These are phyloP conservation scores for Auriscalpium vulgare DNA, from an alignment of 768 basidiomycete genomes.

Conservation along the genomic window DNA sequence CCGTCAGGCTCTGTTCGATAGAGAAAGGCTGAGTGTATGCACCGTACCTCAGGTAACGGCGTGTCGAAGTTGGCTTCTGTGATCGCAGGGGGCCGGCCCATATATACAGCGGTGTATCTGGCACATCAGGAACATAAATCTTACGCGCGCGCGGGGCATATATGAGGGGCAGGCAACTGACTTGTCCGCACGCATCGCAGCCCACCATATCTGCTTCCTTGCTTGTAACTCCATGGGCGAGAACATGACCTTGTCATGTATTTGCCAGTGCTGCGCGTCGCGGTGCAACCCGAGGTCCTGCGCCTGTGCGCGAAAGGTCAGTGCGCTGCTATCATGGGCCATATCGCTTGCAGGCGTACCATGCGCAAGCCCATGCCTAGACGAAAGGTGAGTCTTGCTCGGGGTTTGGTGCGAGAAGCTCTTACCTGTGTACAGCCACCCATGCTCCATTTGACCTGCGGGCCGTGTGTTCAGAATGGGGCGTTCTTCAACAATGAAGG, in stretches of 20 bases:
- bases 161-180: constrained; percentile 23
- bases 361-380: constrained; percentile 68
- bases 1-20: too few species aligned
- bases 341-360: constrained; percentile 29
- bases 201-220: constrained; percentile 76
- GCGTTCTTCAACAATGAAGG: not conserved
- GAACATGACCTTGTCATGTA: constrained; percentile 53
- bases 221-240: constrained; percentile 55
- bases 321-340: not conserved
- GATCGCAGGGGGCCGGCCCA: constrained; percentile 67
- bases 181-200: constrained; percentile 65
- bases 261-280: constrained; percentile 67
- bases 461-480: not conserved
- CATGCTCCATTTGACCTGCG: constrained; percentile 64
- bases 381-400: not conserved
- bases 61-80: constrained; percentile 66
- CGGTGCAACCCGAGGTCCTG: constrained; percentile 78
- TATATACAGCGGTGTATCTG: constrained; percentile 67
- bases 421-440: constrained; percentile 75
- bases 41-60: constrained; percentile 40
- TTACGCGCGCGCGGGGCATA: not conserved
- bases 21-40: not conserved
- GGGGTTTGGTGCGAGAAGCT: not conserved
- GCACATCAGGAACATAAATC: not conserved
- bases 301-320: constrained; percentile 37